Evolutionary conservation across 345 rosid genomes (phyloP), one percentile per base, ranked within the genome.

Genomic region (Adansonia digitata): DNA sequence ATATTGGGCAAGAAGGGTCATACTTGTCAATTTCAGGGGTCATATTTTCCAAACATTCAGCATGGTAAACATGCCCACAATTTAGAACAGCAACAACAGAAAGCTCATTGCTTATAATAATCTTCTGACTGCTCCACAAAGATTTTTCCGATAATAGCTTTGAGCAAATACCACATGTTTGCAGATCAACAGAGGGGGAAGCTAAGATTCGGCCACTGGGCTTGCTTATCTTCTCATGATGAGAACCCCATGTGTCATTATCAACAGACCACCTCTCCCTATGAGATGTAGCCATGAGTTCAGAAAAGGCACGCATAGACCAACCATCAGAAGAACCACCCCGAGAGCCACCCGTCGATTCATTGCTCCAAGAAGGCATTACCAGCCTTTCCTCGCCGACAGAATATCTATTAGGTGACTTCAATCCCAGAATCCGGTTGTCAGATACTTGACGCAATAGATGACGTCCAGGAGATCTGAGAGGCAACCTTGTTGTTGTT

Each of bases 61-160:
- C 97, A 69, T 95, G 99, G 80, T 89, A 95, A 75, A 86, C 91
- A 85, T 95, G 99, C 17, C 98, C 98, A 68, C 99, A 95, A 15
- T 81, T 84, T 76, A 95, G 83, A 79, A 95, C 86, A 26, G 98
- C 84, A 48, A 91, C 93, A 17, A 89, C 90, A 49, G 90, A 78
- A 60, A 84, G 88, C 80, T 93, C 97, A 62, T 84, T 89, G 69
- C 78, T 85, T 64, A 84, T 80, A 39, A 86, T 74, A 17, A 92
- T 90, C 83, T 89, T 92, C 82, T 84, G 92, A 75, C 88, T 84
- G 77, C 94, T 83, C 94, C 94, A 93, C 64, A 85, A 77, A 27
- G 93, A 93, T 85, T 80, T 87, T 80, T 93, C 96, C 9, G 92
- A 76, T 83, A 91, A 86, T 35, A 82, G 85, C 85, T 89, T 93